phyloP scores from a whole-genome alignment of 2,329 filamentous ascomycete genomes.

The Cladosporium oxysporum region DNA sequence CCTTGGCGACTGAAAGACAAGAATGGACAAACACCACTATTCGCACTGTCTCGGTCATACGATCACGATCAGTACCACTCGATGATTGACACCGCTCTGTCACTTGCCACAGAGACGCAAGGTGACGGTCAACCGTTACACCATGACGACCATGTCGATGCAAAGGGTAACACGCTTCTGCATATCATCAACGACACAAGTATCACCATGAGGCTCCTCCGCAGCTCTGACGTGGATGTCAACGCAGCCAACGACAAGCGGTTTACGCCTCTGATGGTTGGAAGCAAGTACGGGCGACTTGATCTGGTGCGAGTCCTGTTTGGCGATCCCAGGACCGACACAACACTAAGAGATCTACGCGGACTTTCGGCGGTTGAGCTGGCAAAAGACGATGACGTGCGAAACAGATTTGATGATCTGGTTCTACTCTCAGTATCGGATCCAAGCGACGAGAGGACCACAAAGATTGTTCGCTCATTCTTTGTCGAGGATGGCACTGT shows the following conservation, averaged over 20 bases:
- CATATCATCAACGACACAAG: slow-evolving; percentile 89
- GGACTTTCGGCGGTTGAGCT: slow-evolving; percentile 93
- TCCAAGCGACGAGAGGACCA: slow-evolving; percentile 76
- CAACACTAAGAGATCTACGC: slow-evolving; percentile 78
- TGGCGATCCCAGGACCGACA: slow-evolving; percentile 81
- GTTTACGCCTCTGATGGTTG: slow-evolving; percentile 96
- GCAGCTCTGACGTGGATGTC: slow-evolving; percentile 88
- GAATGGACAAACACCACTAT: slow-evolving; percentile 96
- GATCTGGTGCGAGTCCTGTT: slow-evolving; percentile 91
- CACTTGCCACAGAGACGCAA: slow-evolving; percentile 72
- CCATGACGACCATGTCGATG: slow-evolving; percentile 88
- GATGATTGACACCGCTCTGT: slow-evolving; percentile 84
- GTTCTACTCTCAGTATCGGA: slow-evolving; percentile 76
- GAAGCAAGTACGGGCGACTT: slow-evolving; percentile 94
- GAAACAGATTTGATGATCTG: slow-evolving; percentile 94
- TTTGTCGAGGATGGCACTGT: slow-evolving; percentile 97
- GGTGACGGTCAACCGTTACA: slow-evolving; percentile 78
- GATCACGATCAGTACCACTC: slow-evolving; percentile 82
- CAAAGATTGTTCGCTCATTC: slow-evolving; percentile 89
- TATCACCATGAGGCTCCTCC: slow-evolving; percentile 73
- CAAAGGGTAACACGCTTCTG: slow-evolving; percentile 90
- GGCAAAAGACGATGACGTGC: slow-evolving; percentile 95
- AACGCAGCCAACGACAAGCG: slow-evolving; percentile 94
- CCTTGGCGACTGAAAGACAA: slow-evolving; percentile 91
- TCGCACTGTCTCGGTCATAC: slow-evolving; percentile 92